Evolutionary conservation across 1,284 basidiomycete species (phyloP).

Genomic region (Austroboletus sp.): DNA sequence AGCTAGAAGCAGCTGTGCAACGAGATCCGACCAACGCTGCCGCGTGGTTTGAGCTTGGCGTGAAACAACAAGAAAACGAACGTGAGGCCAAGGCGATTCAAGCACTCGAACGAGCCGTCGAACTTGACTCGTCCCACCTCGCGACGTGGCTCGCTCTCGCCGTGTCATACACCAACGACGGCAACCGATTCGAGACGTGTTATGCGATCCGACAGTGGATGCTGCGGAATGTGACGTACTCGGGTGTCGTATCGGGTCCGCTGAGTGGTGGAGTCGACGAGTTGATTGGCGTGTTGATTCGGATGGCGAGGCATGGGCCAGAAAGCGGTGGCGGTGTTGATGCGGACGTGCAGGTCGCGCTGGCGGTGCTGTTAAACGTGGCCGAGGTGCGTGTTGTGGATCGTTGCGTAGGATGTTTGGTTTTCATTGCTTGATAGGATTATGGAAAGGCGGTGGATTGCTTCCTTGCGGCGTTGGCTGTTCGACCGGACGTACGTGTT

Average conservation of each 20-base stretch:
- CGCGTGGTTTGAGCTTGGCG: conserved; percentile 88
- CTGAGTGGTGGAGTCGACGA: conserved; percentile 41
- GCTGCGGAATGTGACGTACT: conserved; percentile 18
- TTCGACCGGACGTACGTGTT: conserved; percentile 72
- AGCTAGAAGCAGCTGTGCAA: conserved; percentile 87
- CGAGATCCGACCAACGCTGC: conserved; percentile 62
- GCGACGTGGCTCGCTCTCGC: conserved; percentile 88
- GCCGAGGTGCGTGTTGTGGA: conserved; percentile 58
- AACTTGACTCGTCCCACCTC: conserved; percentile 71
- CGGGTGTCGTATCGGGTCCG: conserved; percentile 39
- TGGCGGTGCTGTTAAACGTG: conserved; percentile 89
- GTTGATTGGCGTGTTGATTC: conserved; percentile 59
- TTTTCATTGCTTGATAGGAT: conserved; percentile 46
- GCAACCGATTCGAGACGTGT: conserved; percentile 65
- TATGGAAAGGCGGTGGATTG: conserved; percentile 91
- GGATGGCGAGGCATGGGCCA: conserved; percentile 52
- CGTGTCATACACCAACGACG: conserved; percentile 90
- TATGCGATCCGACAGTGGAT: conserved; percentile 84
- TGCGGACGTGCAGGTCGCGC: conserved; percentile 90
- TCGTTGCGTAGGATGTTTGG: not conserved
- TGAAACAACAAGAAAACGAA: conserved; percentile 98
- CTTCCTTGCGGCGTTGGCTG: conserved; percentile 82
- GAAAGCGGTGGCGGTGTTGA: conserved; percentile 45
- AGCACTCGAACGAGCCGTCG: conserved; percentile 76
- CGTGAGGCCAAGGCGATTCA: conserved; percentile 86